phyloP scores from a whole-genome alignment of 2,329 filamentous ascomycete species.

The Penicillium sp. region DNA sequence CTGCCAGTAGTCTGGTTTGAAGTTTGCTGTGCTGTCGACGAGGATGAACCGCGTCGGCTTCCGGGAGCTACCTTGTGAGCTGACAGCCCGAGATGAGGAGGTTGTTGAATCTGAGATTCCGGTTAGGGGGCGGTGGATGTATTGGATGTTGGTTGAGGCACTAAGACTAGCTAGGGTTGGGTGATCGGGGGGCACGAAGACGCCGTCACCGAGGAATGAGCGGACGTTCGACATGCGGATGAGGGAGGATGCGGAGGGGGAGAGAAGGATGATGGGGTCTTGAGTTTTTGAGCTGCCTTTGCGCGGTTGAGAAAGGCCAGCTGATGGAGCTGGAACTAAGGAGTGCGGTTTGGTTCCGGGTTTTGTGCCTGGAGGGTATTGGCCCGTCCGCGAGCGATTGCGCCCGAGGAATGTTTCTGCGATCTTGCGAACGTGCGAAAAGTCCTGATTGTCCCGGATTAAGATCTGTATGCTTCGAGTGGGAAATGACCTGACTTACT shows the following conservation, averaged over 20 bases:
- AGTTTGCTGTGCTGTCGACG: slow-evolving; percentile 89
- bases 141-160: slow-evolving; percentile 71
- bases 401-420: slow-evolving; percentile 75
- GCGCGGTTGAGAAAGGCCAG: slow-evolving; percentile 45
- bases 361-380: slow-evolving; percentile 41
- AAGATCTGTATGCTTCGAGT: not conserved
- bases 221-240: slow-evolving; percentile 96
- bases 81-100: slow-evolving; percentile 52
- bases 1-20: slow-evolving; percentile 98
- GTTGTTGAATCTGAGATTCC: slow-evolving; percentile 44
- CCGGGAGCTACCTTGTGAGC: slow-evolving; percentile 53
- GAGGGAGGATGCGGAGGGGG: slow-evolving; percentile 91
- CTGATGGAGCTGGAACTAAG: slow-evolving; percentile 41
- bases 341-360: slow-evolving; percentile 38
- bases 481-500: slow-evolving; percentile 54
- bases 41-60: slow-evolving; percentile 90
- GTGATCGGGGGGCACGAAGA: slow-evolving; percentile 77
- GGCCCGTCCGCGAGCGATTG: slow-evolving; percentile 46
- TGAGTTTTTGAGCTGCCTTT: slow-evolving; percentile 55
- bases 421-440: slow-evolving; percentile 88
- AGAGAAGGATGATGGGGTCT: slow-evolving; percentile 94
- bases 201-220: slow-evolving; percentile 84
- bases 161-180: slow-evolving; percentile 65
- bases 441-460: slow-evolving; percentile 67
- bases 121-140: slow-evolving; percentile 79